phyloP scores from a whole-genome alignment of 805 yeast species.

The Lipomyces starkeyi region DNA sequence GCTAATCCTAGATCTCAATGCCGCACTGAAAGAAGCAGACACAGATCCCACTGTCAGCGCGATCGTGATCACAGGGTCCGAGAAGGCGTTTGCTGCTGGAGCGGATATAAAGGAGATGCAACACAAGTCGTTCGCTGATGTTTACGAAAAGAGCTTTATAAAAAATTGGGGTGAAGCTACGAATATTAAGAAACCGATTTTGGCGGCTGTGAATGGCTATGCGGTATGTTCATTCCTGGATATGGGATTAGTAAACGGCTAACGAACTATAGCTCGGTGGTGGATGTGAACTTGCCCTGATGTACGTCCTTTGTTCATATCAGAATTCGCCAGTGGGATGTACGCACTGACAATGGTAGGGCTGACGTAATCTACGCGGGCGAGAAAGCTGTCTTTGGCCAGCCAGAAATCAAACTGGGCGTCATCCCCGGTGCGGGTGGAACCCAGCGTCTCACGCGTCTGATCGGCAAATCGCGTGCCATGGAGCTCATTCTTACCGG shows the following conservation, averaged over 20 bases:
- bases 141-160: conserved; percentile 48
- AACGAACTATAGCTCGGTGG: conserved; percentile 52
- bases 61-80: conserved; percentile 55
- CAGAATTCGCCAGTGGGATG: not conserved
- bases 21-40: conserved; percentile 49
- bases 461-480: conserved; percentile 58
- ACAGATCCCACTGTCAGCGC: conserved; percentile 52
- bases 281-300: conserved; percentile 63
- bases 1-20: conserved; percentile 49
- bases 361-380: conserved; percentile 60
- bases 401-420: conserved; percentile 61
- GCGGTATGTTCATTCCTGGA: conserved; percentile 43
- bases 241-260: not conserved
- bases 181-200: conserved; percentile 53
- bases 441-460: conserved; percentile 56
- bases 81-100: conserved; percentile 60
- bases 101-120: conserved; percentile 62
- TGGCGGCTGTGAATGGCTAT: conserved; percentile 61
- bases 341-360: conserved; percentile 21
- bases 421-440: conserved; percentile 60
- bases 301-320: conserved; percentile 37
- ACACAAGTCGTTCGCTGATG: conserved; percentile 48
- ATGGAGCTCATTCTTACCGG: conserved; percentile 59
- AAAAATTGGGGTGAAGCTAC: conserved; percentile 52
- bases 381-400: conserved; percentile 57